Base-by-base conservation (phyloP, 1,284 basidiomycete genomes). In the Thecaphora thlaspeos region DNA sequence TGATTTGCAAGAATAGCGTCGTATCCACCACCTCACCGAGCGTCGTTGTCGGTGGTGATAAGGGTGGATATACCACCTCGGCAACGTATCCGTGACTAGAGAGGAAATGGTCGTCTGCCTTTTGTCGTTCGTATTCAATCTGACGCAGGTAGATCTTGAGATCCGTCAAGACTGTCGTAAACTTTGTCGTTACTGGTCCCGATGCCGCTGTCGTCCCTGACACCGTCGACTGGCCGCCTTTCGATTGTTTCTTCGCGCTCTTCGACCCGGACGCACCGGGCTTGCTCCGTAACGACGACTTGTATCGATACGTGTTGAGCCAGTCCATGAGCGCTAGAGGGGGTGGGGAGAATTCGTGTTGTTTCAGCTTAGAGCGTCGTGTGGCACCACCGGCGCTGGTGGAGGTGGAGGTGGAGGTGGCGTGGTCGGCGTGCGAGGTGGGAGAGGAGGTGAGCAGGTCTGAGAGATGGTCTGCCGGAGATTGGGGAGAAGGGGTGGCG, bases 71-170 rank as follows among this genome's bases (percentile, higher is more conserved):
- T 7, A 28, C 26, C 7, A 11, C 11, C 26, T 28, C 26, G 5
- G 26, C 26, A 7, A 11, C 26, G 26, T 28, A 28, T 5, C 26
- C 26, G 26, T 11, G 26, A 5, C 7, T 7, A 5, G 47, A 47
- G 1, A 64, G 30, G 18, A 32, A 55, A 9, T 53, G 41, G 41
- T 54, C 62, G 46, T 64, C 65, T 1, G 47, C 47, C 12, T 46
- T 37, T 14, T 58, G 52, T 10, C 65, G 49, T n/a, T 61, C 49
- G 40, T 68, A 64, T 47, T 68, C 65, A 9, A 68, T 47, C 18
- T 54, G 57, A 2, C 65, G 44, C 9, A 68, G 43, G 22, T 59
- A 68, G 46, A 68, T 68, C 47, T 68, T 68, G 37, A 64, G 36
- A 37, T 68, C 61, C 2, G 65, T 68, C 24, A 68, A 47, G 10